Percentiles rank a stretch among this genome's conserved stretches.
Conservation (phyloP, 768 basidiomycete species). For the Trametes meyenii region DNA sequence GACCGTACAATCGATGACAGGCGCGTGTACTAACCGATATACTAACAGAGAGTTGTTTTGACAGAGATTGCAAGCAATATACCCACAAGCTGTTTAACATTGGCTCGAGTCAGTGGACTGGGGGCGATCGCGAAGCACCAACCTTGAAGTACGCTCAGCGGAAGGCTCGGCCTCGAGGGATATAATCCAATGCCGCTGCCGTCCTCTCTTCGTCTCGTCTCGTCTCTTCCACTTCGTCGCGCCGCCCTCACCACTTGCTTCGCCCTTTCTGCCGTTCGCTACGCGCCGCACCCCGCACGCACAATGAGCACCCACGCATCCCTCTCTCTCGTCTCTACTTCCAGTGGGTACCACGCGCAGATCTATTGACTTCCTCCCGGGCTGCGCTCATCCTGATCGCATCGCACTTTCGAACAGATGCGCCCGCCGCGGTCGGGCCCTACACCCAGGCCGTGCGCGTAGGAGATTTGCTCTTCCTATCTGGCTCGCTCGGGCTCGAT, state of each 20-base stretch:
- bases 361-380: neutral
- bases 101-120: too few species aligned
- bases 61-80: too few species aligned
- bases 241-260: neutral
- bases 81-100: too few species aligned
- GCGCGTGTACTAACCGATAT: slow-evolving; percentile 22
- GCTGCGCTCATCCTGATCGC: too few species aligned
- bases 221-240: neutral
- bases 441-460: slow-evolving; percentile 87
- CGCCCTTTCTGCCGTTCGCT: neutral
- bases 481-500: slow-evolving; percentile 86
- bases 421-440: slow-evolving; percentile 81
- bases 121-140: too few species aligned
- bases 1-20: slow-evolving; percentile 10
- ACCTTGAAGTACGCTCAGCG: neutral
- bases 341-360: slow-evolving; percentile 23
- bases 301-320: slow-evolving; percentile 39
- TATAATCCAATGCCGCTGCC: neutral
- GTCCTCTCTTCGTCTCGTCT: neutral
- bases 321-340: slow-evolving; percentile 39
- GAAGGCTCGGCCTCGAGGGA: neutral
- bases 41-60: slow-evolving; percentile 21
- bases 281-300: slow-evolving; percentile 7
- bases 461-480: slow-evolving; percentile 84
- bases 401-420: slow-evolving; percentile 47